These are phyloP conservation scores for Evernia prunastri DNA, from an alignment of 495 filamentous ascomycete genomes.

Conservation along the genomic window DNA sequence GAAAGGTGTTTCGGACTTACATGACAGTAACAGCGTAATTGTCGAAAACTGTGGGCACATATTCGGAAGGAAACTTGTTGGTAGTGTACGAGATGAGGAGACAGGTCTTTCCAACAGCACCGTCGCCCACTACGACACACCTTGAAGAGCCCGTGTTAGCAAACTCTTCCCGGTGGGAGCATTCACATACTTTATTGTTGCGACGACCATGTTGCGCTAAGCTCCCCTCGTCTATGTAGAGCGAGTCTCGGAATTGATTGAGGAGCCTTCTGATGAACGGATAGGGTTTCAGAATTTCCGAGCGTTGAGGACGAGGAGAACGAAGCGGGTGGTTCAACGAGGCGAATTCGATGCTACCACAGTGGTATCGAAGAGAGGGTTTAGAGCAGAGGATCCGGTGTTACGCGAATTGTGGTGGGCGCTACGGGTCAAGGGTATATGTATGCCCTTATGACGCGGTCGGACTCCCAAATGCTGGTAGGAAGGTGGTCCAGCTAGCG, in stretches of 20 bases:
- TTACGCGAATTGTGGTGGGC: constrained; percentile 6
- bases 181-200: constrained; percentile 70
- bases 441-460: constrained; percentile 9
- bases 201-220: constrained; percentile 61
- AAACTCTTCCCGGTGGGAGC: neutral
- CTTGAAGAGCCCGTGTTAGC: constrained; percentile 40
- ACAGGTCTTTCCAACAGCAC: constrained; percentile 98
- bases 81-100: constrained; percentile 98
- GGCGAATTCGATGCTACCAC: neutral
- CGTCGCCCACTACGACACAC: constrained; percentile 97
- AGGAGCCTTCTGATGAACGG: neutral
- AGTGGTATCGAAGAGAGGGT: neutral
- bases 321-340: neutral
- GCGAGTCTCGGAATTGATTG: neutral
- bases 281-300: neutral
- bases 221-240: constrained; percentile 5
- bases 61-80: constrained; percentile 99
- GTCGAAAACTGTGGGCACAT: constrained; percentile 97
- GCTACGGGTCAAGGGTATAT: constrained; percentile 10
- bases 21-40: constrained; percentile 99
- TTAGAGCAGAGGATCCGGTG: neutral
- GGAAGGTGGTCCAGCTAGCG: neutral
- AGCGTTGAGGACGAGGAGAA: neutral
- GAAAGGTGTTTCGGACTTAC: constrained; percentile 51
- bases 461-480: constrained; percentile 8